Evolutionary conservation across 2,329 filamentous ascomycete species (phyloP).

Genomic region (Thermothelomyces thermophilus): DNA sequence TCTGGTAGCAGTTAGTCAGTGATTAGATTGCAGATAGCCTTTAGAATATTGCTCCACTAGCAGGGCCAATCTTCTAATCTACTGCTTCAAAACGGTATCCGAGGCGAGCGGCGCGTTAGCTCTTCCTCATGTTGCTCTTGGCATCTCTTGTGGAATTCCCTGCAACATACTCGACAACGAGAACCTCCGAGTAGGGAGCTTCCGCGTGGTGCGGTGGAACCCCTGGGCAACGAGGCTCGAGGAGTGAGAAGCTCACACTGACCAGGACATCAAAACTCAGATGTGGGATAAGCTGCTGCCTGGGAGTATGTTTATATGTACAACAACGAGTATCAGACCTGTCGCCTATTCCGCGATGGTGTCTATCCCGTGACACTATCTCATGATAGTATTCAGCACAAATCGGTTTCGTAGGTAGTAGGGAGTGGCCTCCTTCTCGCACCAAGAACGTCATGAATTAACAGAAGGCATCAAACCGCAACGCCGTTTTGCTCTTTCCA

Average conservation of each 20-base stretch:
- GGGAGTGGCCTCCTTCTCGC: neutral
- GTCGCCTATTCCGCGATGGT: neutral
- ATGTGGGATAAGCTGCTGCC: neutral
- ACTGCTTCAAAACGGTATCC: neutral
- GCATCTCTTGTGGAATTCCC: too few relatives aligned
- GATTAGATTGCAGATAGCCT: constrained; percentile 1
- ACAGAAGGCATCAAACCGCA: neutral
- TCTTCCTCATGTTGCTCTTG: neutral
- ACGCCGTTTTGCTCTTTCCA: constrained; percentile 7
- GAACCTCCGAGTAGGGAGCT: too few relatives aligned
- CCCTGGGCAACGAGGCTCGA: too few relatives aligned
- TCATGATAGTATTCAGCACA: too few relatives aligned
- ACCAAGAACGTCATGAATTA: neutral
- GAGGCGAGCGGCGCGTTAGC: neutral
- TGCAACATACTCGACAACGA: too few relatives aligned
- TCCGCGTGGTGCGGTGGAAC: too few relatives aligned
- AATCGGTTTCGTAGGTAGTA: neutral
- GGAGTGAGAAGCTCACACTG: too few relatives aligned
- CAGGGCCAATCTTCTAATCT: neutral
- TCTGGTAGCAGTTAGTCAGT: neutral
- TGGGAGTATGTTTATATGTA: constrained; percentile 2
- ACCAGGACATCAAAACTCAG: neutral
- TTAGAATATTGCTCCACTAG: constrained; percentile 6
- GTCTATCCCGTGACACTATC: too few relatives aligned
- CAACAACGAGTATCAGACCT: constrained; percentile 12